phyloP scores from a whole-genome alignment of 768 basidiomycete genomes.

The Butyriboletus loyo region DNA sequence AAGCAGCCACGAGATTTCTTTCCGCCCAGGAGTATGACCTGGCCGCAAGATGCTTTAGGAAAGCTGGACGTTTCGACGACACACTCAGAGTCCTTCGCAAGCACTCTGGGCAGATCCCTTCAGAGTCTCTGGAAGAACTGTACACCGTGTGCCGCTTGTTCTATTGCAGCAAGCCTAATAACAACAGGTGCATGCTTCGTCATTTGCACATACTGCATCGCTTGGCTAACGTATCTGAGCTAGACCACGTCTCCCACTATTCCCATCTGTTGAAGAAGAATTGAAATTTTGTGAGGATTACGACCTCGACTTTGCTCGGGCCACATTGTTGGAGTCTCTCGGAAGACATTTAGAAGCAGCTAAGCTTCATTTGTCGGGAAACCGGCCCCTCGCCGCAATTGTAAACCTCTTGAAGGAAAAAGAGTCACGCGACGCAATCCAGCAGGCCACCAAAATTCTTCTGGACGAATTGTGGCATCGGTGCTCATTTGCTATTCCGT shows the following conservation, averaged over 20 bases:
- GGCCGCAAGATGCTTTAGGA: slow-evolving; percentile 48
- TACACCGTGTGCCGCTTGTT: slow-evolving; percentile 43
- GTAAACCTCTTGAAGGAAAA: slow-evolving; percentile 39
- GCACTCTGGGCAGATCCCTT: slow-evolving; percentile 32
- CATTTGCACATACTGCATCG: background rate
- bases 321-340: slow-evolving; percentile 41
- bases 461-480: slow-evolving; percentile 45
- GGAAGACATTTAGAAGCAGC: slow-evolving; percentile 50
- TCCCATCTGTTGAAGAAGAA: slow-evolving; percentile 48
- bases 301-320: slow-evolving; percentile 49
- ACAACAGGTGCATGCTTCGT: slow-evolving; percentile 15
- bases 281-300: slow-evolving; percentile 56
- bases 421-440: slow-evolving; percentile 24
- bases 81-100: slow-evolving; percentile 45
- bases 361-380: slow-evolving; percentile 46
- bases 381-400: slow-evolving; percentile 46
- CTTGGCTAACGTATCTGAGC: slow-evolving; percentile 1
- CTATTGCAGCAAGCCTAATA: slow-evolving; percentile 37
- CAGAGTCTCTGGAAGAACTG: slow-evolving; percentile 34
- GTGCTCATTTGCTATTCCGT: slow-evolving; percentile 38
- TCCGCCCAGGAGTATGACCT: slow-evolving; percentile 41
- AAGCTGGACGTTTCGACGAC: slow-evolving; percentile 49
- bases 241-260: slow-evolving; percentile 50
- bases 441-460: slow-evolving; percentile 38
- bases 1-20: slow-evolving; percentile 46